Conservation (phyloP, 768 basidiomycete genomes). For the Mycena kentingensis region DNA sequence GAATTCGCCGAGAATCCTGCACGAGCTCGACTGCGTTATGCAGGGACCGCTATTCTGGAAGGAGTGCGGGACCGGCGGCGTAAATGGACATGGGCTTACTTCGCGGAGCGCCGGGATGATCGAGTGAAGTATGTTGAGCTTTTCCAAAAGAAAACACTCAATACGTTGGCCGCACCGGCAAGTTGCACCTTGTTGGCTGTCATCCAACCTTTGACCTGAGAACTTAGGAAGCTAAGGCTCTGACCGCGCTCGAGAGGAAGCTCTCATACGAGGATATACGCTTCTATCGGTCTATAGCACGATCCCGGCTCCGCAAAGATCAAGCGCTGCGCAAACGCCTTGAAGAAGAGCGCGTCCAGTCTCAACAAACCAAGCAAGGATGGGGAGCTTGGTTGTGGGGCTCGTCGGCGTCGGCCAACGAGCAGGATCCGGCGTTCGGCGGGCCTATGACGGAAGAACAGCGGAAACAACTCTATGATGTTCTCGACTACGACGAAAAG, state of each 20-base stretch:
- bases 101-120: conserved; percentile 86
- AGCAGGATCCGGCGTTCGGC: conserved; percentile 59
- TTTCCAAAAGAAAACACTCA: conserved; percentile 74
- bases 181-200: conserved; percentile 25
- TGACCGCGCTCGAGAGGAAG: conserved; percentile 78
- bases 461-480: conserved; percentile 84
- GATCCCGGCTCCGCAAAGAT: conserved; percentile 86
- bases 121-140: conserved; percentile 81
- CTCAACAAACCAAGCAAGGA: conserved; percentile 50
- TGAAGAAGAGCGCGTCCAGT: conserved; percentile 63
- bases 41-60: conserved; percentile 73
- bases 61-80: conserved; percentile 81
- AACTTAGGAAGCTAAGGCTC: conserved; percentile 57
- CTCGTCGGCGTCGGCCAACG: conserved; percentile 39
- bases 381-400: conserved; percentile 88
- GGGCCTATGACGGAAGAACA: conserved; percentile 87
- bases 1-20: conserved; percentile 63
- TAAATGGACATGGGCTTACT: conserved; percentile 92
- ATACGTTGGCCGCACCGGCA: conserved; percentile 57
- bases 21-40: conserved; percentile 74
- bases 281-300: conserved; percentile 94
- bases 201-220: conserved; percentile 37
- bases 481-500: conserved; percentile 91
- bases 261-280: conserved; percentile 93
- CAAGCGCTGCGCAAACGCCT: conserved; percentile 67